Percentiles rank a stretch among this genome's conserved stretches.
Evolutionary conservation across 2,329 filamentous ascomycete species (phyloP).

Genomic region (Fusarium denticulatum): DNA sequence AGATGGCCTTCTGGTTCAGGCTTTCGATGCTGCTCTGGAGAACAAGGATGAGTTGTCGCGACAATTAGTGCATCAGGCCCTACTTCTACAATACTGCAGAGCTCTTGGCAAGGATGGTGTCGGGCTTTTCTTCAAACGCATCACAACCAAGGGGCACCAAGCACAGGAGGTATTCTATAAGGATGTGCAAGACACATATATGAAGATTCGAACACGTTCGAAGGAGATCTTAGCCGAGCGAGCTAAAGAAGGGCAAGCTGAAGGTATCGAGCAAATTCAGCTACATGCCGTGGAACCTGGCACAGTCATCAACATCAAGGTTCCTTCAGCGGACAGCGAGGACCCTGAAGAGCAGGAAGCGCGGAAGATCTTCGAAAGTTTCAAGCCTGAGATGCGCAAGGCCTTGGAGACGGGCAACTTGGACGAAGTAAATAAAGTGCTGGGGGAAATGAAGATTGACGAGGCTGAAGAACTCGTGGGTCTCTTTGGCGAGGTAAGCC

Average conservation of each 20-base stretch:
- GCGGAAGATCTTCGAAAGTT: slow-evolving; percentile 82
- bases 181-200: slow-evolving; percentile 90
- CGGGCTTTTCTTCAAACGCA: slow-evolving; percentile 92
- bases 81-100: slow-evolving; percentile 94
- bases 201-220: slow-evolving; percentile 80
- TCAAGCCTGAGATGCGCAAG: slow-evolving; percentile 81
- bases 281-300: slow-evolving; percentile 94
- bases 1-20: slow-evolving; percentile 88
- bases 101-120: slow-evolving; percentile 90
- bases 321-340: slow-evolving; percentile 75
- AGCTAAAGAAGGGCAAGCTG: slow-evolving; percentile 61
- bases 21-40: slow-evolving; percentile 87
- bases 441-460: slow-evolving; percentile 88
- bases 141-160: slow-evolving; percentile 89
- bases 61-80: slow-evolving; percentile 91
- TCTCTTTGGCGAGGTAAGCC: slow-evolving; percentile 74
- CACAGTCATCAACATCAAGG: slow-evolving; percentile 88
- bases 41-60: slow-evolving; percentile 79
- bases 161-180: slow-evolving; percentile 91
- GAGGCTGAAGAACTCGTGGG: slow-evolving; percentile 88
- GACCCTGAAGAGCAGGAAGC: slow-evolving; percentile 72
- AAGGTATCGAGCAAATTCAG: slow-evolving; percentile 94
- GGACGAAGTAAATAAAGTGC: slow-evolving; percentile 67
- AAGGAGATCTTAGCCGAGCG: slow-evolving; percentile 72
- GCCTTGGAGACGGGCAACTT: slow-evolving; percentile 90